phyloP scores from a whole-genome alignment of 768 basidiomycete species.

The Tricholoma terreum region DNA sequence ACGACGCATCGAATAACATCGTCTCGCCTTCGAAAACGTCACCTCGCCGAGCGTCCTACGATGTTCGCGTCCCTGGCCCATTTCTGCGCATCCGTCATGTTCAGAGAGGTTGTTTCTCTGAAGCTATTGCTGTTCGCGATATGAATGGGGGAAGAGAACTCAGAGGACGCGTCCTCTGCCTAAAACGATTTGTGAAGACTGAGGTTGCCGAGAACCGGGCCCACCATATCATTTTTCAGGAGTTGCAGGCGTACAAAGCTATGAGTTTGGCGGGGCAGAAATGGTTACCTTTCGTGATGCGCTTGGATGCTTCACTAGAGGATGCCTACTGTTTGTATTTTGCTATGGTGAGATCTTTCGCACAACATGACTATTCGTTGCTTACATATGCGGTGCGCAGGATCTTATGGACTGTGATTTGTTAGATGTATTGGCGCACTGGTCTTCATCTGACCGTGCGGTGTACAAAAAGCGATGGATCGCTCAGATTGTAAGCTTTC shows the following conservation, averaged over 20 bases:
- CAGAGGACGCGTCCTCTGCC: slow-evolving; percentile 32
- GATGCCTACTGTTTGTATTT: slow-evolving; percentile 29
- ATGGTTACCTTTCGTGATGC: slow-evolving; percentile 36
- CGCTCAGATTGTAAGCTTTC: slow-evolving; percentile 34
- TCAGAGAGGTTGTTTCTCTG: slow-evolving; percentile 11
- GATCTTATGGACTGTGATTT: slow-evolving; percentile 40
- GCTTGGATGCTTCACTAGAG: slow-evolving; percentile 34
- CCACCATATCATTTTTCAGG: slow-evolving; percentile 21
- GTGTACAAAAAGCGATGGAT: slow-evolving; percentile 35
- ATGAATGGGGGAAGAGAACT: slow-evolving; percentile 8
- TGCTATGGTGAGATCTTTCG: slow-evolving; percentile 33
- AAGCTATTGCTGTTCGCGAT: slow-evolving; percentile 19
- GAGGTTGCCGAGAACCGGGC: slow-evolving; percentile 9
- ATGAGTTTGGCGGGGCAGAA: slow-evolving; percentile 21
- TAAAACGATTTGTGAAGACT: slow-evolving; percentile 32
- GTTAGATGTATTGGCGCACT: slow-evolving; percentile 21
- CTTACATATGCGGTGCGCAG: slow-evolving; percentile 18
- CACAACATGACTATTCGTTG: neutral
- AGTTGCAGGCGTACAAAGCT: slow-evolving; percentile 33
- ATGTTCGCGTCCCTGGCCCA: slow-evolving; percentile 21
- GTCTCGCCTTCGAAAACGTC: neutral
- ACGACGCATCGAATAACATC: neutral
- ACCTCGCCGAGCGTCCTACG: neutral
- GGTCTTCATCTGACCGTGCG: slow-evolving; percentile 19
- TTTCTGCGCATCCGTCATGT: slow-evolving; percentile 28